Conservation (phyloP, 768 basidiomycete genomes). For the Tylopilus subfusipes region DNA sequence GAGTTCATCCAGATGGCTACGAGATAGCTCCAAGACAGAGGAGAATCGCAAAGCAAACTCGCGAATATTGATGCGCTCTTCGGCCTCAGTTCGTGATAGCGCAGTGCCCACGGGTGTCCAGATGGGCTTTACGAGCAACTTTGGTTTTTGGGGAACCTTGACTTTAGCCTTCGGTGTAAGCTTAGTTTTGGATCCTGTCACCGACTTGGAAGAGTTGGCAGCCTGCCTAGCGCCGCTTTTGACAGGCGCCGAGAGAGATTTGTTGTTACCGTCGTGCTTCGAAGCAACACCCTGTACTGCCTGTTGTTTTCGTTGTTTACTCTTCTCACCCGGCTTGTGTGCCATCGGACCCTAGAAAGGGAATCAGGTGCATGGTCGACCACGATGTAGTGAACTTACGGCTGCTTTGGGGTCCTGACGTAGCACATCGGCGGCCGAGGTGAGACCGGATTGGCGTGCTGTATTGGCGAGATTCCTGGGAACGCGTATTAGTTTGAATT, state of each 20-base stretch:
- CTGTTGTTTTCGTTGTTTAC: slow-evolving; percentile 7
- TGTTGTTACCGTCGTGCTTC: slow-evolving; percentile 3
- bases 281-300: not conserved
- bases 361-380: slow-evolving; percentile 5
- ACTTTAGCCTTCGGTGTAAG: slow-evolving; percentile 19
- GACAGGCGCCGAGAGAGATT: slow-evolving; percentile 8
- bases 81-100: slow-evolving; percentile 45
- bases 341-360: slow-evolving; percentile 27
- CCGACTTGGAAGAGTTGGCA: slow-evolving; percentile 9
- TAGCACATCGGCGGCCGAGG: slow-evolving; percentile 39
- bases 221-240: slow-evolving; percentile 9
- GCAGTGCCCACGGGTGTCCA: slow-evolving; percentile 52
- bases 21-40: slow-evolving; percentile 46
- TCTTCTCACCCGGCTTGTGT: slow-evolving; percentile 20
- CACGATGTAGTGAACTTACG: slow-evolving; percentile 18
- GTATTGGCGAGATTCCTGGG: slow-evolving; percentile 37
- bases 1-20: slow-evolving; percentile 58
- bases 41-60: slow-evolving; percentile 71
- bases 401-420: slow-evolving; percentile 31
- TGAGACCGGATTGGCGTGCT: slow-evolving; percentile 37
- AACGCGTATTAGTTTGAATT: slow-evolving; percentile 6
- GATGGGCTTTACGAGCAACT: slow-evolving; percentile 41
- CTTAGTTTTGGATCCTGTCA: slow-evolving; percentile 15
- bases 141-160: slow-evolving; percentile 31
- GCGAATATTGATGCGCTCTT: slow-evolving; percentile 66